Conservation (phyloP, 768 basidiomycete genomes). For the Pulveroboletus sp. region DNA sequence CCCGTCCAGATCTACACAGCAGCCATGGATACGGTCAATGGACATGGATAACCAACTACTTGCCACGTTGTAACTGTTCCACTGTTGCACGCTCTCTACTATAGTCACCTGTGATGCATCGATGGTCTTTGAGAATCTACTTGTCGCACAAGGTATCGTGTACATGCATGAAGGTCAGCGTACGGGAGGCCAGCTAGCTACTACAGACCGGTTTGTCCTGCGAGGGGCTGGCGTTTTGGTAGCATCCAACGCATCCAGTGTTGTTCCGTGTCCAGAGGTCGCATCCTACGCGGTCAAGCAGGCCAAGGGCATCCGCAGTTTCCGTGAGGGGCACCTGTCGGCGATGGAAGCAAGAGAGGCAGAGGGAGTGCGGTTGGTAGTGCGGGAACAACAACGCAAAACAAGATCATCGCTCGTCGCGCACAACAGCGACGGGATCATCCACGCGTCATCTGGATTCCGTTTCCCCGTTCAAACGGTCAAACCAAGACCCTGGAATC, state of each 20-base stretch:
- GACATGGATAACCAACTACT: slow-evolving; percentile 50
- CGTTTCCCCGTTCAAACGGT: not conserved
- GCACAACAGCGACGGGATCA: slow-evolving; percentile 9
- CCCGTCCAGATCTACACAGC: slow-evolving; percentile 26
- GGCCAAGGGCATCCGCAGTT: no score
- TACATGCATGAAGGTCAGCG: not conserved
- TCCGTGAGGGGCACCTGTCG: no score
- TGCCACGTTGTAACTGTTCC: slow-evolving; percentile 47
- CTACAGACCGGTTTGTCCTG: slow-evolving; percentile 10
- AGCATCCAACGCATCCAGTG: no score
- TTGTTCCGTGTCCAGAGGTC: slow-evolving; percentile 14
- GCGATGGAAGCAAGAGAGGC: not conserved
- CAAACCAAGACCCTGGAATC: slow-evolving; percentile 6
- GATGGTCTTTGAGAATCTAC: not conserved
- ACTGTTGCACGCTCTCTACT: slow-evolving; percentile 6
- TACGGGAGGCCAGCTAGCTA: not conserved
- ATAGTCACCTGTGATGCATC: slow-evolving; percentile 8
- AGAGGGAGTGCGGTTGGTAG: not conserved
- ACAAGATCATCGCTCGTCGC: slow-evolving; percentile 21
- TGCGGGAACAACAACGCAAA: slow-evolving; percentile 28
- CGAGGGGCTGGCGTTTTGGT: not conserved
- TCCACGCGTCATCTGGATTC: slow-evolving; percentile 8
- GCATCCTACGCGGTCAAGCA: no score
- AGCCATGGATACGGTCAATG: slow-evolving; percentile 43
- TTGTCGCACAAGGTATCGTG: not conserved